Evolutionary conservation across 768 basidiomycete species (phyloP).

Genomic region (Panellus pusillus): DNA sequence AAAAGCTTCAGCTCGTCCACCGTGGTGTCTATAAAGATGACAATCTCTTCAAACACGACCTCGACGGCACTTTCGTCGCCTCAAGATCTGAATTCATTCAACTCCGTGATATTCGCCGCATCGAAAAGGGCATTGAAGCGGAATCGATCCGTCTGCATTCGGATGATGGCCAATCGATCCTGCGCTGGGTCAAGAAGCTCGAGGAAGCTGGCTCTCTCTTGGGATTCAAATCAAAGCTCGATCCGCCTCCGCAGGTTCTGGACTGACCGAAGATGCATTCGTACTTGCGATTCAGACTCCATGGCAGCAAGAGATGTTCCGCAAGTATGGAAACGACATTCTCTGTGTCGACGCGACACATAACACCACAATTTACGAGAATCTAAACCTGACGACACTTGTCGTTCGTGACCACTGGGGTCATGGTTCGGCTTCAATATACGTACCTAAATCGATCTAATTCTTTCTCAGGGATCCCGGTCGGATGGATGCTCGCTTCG

Average conservation of each 20-base stretch:
- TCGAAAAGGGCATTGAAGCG: neutral
- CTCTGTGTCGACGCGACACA: conserved; percentile 16
- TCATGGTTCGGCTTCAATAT: no score
- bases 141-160: neutral
- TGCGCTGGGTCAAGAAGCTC: neutral
- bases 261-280: conserved; percentile 1
- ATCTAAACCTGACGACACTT: conserved; percentile 1
- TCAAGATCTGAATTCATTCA: neutral
- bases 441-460: no score
- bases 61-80: no score
- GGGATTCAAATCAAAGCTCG: conserved; percentile 4
- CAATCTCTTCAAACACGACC: no score
- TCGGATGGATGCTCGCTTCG: conserved; percentile 24
- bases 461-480: conserved; percentile 22
- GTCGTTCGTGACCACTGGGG: conserved; percentile 5
- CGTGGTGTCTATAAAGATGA: no score
- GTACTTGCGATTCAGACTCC: conserved; percentile 7
- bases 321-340: neutral
- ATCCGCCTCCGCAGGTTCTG: conserved; percentile 4
- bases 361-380: conserved; percentile 10
- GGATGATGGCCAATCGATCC: neutral
- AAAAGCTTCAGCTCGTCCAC: no score
- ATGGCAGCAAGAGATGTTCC: conserved; percentile 2
- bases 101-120: neutral
- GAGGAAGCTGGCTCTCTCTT: neutral